Base-by-base conservation (phyloP, 345 rosid species). In the Erucastrum elatum region DNA sequence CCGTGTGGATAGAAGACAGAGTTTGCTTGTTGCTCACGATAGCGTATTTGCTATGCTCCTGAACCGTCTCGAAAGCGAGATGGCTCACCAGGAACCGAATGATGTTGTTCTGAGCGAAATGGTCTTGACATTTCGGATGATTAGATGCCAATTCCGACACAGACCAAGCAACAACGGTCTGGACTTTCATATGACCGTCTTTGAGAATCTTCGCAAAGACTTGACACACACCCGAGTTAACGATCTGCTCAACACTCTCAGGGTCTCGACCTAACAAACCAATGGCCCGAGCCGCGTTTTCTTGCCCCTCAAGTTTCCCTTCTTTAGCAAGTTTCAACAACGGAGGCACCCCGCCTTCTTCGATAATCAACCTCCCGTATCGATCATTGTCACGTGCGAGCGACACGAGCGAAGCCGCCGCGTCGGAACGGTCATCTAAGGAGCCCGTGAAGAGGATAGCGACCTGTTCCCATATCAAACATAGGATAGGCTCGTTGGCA, bases 331-430 rank as follows among this genome's bases (percentile, higher is more conserved):
- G 71, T 44, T 90, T 90, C 76, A 94, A 49, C 85, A 90, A 83
- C 0, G 97, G 92, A 5, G 96, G 86, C 2, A 94, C 86, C 0
- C 98, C 97, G 1, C 96, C 97, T 86, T 94, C 97, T 80, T 94
- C 94, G 2, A 94, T 87, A 6, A 94, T 90, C 80, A 94, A 62
- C 72, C 84, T 89, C 13, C 91, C 92, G 63, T 92, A 89, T 0
- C 93, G 81, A 46, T 89, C 92, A 3, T 89, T 92, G 77, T 94
- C 97, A 5, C 94, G 86, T 3, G 97, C 97, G 31, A 94, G 68
- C 3, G 96, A 91, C 6, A 88, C 94, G 55, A 94, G 79, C 0
- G 96, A 90, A 6, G 96, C 93, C 0, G 96, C 92, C 4, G 91
- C 93, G 13, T 91, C 98, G 0, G 92, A 81, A 44, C 90, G 77